Evolutionary conservation across 768 basidiomycete species (phyloP).

Genomic region (Cubamyces lactineus): DNA sequence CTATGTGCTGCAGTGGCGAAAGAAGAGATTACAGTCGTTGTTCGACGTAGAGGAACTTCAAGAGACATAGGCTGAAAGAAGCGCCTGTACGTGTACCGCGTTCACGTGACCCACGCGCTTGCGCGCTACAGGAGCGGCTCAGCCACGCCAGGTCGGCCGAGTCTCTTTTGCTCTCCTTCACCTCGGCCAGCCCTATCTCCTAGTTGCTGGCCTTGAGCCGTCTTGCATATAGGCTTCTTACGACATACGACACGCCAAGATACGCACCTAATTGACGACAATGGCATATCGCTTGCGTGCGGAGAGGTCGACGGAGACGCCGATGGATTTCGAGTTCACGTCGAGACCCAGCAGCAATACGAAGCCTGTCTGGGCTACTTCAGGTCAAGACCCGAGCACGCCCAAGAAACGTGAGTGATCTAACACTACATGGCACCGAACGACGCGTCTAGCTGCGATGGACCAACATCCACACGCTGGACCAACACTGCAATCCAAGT

Average conservation of each 20-base stretch:
- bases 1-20: no score
- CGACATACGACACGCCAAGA: no score
- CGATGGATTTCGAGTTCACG: slow-evolving; percentile 91
- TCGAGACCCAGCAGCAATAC: slow-evolving; percentile 55
- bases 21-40: background rate
- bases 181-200: background rate
- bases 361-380: slow-evolving; percentile 61
- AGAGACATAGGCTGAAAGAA: background rate
- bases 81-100: slow-evolving; percentile 19
- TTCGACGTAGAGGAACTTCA: background rate
- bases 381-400: slow-evolving; percentile 50
- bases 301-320: slow-evolving; percentile 71
- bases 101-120: slow-evolving; percentile 35
- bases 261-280: background rate
- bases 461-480: no score
- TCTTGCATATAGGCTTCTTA: background rate
- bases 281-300: slow-evolving; percentile 17
- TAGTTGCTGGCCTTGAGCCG: background rate
- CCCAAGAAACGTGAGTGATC: slow-evolving; percentile 67
- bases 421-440: background rate
- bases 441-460: no score
- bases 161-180: slow-evolving; percentile 18
- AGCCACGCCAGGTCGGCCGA: slow-evolving; percentile 17
- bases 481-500: no score
- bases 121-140: slow-evolving; percentile 16